Evolutionary conservation across 768 basidiomycete species (phyloP).

Genomic region (Lentinula raphanica): DNA sequence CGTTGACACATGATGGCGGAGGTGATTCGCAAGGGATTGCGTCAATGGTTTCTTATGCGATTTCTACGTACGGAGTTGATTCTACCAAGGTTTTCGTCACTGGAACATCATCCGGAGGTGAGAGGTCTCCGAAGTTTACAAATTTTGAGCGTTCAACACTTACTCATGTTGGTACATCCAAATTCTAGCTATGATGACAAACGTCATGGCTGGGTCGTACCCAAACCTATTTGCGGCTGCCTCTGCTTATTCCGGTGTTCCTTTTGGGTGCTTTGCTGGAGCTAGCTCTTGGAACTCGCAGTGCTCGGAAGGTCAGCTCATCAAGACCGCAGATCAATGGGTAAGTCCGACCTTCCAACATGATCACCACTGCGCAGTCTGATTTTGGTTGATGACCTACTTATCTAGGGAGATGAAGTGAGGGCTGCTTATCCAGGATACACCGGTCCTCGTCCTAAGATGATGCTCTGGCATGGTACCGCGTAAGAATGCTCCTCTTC

Average conservation of each 20-base stretch:
- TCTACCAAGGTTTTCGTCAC: slow-evolving; percentile 43
- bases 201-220: slow-evolving; percentile 46
- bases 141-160: neutral
- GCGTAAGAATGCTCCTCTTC: slow-evolving; percentile 16
- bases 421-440: slow-evolving; percentile 46
- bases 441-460: slow-evolving; percentile 43
- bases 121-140: neutral
- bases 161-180: neutral
- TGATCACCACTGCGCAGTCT: too few relatives aligned
- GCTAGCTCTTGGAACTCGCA: slow-evolving; percentile 41
- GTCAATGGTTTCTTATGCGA: slow-evolving; percentile 41
- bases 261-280: slow-evolving; percentile 50
- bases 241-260: slow-evolving; percentile 47
- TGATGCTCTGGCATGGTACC: slow-evolving; percentile 55
- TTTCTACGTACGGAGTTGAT: slow-evolving; percentile 42
- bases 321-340: slow-evolving; percentile 44
- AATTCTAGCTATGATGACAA: slow-evolving; percentile 53
- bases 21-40: slow-evolving; percentile 51
- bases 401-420: slow-evolving; percentile 36
- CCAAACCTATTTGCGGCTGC: slow-evolving; percentile 50
- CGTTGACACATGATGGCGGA: slow-evolving; percentile 52
- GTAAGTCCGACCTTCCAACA: too few relatives aligned
- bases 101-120: slow-evolving; percentile 45
- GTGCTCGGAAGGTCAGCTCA: slow-evolving; percentile 39
- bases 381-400: neutral